Evolutionary conservation across 768 basidiomycete genomes (phyloP), one percentile per base, ranked within the genome.

Genomic region (Kwoniella newhampshirensis): DNA sequence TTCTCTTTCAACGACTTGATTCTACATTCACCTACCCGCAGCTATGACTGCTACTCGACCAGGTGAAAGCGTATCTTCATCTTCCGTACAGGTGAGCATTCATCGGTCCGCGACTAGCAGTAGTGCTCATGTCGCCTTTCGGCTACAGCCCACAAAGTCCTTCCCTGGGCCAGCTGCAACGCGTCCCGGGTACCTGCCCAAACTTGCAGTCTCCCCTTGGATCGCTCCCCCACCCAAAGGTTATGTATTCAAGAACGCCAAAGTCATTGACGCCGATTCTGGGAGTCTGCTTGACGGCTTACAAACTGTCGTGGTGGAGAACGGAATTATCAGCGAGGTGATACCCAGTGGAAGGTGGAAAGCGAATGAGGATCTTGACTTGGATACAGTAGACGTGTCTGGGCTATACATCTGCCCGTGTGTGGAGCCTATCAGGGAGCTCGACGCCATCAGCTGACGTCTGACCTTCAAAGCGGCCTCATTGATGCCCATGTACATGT

Each of bases 161-260:
- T 42, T 42, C 18, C 40, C 40, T n/a, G 40, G 40, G 8, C 40
- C 40, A 6, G 6, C 40, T 6, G 40, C 40, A 18, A 42, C 40
- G 8, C 40, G 40, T 42, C n/a, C 40, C 6, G 40, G n/a, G 6
- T 42, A 42, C 17, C 59, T 69, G 6, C 46, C 60, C 21, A 51
- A 81, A 79, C 77, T 83, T 79, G 27, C 79, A 75, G 6, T 81
- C n/a, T 79, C 78, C 57, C 79, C 79, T 12, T 80, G 79, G 79
- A 27, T 78, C 2, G 45, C 54, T 12, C 30, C 60, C 1, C 20
- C 59, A 0, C 64, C 77, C 0, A 60, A 68, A 2, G 59, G 58
- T 9, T 42, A 78, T 21, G 57, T 75, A 15, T 63, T 81, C 15
- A 67, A 59, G 18, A 79, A 80, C 58, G 76, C 70, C 11, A 60